phyloP scores from a whole-genome alignment of 140 eudicot genomes.

The Stevia rebaudiana region DNA sequence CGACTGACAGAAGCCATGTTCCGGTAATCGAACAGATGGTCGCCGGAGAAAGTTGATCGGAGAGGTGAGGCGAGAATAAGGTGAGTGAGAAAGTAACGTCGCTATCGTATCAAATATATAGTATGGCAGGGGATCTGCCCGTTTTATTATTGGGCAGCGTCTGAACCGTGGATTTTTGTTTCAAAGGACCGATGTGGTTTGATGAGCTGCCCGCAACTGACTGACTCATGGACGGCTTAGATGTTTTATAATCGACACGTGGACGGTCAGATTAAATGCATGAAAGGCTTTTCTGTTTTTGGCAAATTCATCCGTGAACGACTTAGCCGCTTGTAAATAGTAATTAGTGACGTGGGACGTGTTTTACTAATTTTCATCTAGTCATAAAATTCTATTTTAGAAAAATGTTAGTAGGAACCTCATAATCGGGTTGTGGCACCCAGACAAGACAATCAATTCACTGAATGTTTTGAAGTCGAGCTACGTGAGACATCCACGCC shows the following conservation, averaged over 20 bases:
- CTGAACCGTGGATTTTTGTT: conserved; percentile 24
- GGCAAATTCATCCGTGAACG: conserved; percentile 7
- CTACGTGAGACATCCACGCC: no score
- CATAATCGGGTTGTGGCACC: no score
- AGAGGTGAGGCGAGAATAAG: conserved; percentile 5
- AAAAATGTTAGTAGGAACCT: no score
- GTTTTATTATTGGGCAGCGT: conserved; percentile 25
- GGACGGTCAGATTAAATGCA: conserved; percentile 18
- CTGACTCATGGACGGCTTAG: neutral
- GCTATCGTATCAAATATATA: conserved; percentile 24
- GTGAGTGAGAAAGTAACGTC: neutral
- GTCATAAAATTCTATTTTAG: no score
- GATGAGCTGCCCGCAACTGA: conserved; percentile 19
- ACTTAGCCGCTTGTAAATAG: no score
- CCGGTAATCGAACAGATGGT: neutral
- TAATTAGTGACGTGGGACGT: no score
- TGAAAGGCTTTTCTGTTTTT: neutral
- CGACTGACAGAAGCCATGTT: conserved; percentile 23
- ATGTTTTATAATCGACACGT: conserved; percentile 13
- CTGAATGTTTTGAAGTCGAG: no score
- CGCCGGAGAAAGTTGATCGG: neutral
- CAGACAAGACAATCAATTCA: no score
- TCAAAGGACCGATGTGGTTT: conserved; percentile 18
- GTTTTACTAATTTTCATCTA: no score
- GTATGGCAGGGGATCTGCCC: conserved; percentile 44